Base-by-base conservation (phyloP, 1,139 yeast genomes). In the Spathaspora sp. region DNA sequence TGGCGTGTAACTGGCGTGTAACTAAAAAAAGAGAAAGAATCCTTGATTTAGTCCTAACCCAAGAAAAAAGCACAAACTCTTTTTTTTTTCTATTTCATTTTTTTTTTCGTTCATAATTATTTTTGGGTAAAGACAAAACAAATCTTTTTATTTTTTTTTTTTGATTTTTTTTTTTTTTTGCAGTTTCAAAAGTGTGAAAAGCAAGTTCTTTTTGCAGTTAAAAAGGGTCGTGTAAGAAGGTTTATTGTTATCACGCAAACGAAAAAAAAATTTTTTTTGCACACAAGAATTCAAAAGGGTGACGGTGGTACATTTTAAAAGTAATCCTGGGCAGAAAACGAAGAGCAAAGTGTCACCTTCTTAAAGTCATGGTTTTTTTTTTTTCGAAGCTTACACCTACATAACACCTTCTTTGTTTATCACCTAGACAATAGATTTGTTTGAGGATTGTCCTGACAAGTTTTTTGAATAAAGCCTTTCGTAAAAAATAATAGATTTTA, bases 211-310 rank as follows among this genome's bases (percentile, higher is more conserved):
- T 31, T 31, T 31, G 36, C 36, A 31, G 36, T 31, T 31, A 31
- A 29, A 29, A 29, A 31, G 36, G 36, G 36, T 31, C 36, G 36
- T 31, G 36, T 31, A 31, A 15, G 16, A 31, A 13, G 16, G 11
- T 26, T 4, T 31, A 31, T 13, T 31, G 36, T 31, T 31, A 31
- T 31, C 36, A 31, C 36, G 36, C 36, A 31, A 31, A 31, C n/a
- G 17, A 27, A 27, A 27, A 27, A 27, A 27, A 27, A 10, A 27
- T n/a, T n/a, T n/a, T n/a, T n/a, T n/a, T n/a, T n/a, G n/a, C n/a
- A n/a, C 23, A 20, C 23, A 20, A 20, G 23, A 20, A 20, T 4
- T 20, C 23, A 20, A 20, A n/a, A 26, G 11, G n/a, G 29, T 11
- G 9, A 26, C n/a, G 29, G 29, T 26, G 29, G 9, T 26, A 26